Conservation (phyloP, 352 stramenopile genomes). For the Pythium brachiatum region DNA sequence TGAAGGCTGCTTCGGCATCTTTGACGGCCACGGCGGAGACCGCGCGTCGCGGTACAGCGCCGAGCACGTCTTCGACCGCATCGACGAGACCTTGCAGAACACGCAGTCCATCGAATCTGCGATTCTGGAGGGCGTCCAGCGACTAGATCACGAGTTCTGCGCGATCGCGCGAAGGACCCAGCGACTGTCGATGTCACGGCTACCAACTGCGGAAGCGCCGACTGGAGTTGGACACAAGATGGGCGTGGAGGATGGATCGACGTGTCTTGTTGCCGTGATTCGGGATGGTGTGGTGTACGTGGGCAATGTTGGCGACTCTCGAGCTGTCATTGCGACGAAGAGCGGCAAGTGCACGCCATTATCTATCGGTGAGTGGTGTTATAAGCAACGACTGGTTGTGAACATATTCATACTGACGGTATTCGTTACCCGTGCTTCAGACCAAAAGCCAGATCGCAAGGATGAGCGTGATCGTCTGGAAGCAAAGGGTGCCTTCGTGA, state of each 20-base stretch:
- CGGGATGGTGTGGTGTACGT: constrained; percentile 66
- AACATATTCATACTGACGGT: background rate
- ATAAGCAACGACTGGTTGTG: background rate
- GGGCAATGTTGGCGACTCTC: constrained; percentile 83
- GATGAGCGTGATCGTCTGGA: constrained; percentile 70
- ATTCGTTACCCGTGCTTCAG: constrained; percentile 18
- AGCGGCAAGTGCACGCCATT: constrained; percentile 55
- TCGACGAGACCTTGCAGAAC: constrained; percentile 41
- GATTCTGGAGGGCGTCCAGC: constrained; percentile 58
- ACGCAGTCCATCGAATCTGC: constrained; percentile 44
- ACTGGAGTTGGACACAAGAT: constrained; percentile 24
- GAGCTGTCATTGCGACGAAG: constrained; percentile 60
- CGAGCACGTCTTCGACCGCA: constrained; percentile 67
- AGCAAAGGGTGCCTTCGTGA: constrained; percentile 67
- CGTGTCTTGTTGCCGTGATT: constrained; percentile 73
- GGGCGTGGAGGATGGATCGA: constrained; percentile 76
- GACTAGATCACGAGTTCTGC: constrained; percentile 69
- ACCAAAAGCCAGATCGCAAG: constrained; percentile 82
- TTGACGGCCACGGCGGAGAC: constrained; percentile 80
- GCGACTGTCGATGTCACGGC: constrained; percentile 17
- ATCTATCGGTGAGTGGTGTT: constrained; percentile 40
- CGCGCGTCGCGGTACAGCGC: constrained; percentile 76
- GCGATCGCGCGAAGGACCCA: constrained; percentile 45
- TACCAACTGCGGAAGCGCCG: constrained; percentile 9
- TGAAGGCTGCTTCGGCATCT: constrained; percentile 77